Evolutionary conservation across 768 basidiomycete species (phyloP), one percentile per base, ranked within the genome.

Genomic region (Suillus subaureus): DNA sequence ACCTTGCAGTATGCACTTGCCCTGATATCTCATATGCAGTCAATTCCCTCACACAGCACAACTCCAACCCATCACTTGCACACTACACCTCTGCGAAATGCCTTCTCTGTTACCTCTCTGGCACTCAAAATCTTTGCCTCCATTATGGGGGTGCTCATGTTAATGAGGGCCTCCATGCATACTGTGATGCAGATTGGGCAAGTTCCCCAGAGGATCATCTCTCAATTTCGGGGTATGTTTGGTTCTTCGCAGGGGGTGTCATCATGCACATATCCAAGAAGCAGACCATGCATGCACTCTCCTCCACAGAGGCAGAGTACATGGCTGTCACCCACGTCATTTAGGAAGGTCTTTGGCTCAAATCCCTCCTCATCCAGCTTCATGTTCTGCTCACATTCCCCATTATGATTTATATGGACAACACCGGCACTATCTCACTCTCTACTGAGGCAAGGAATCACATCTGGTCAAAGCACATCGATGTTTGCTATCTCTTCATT

Each of bases 231-330:
- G 47, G 47, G 1, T 49, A 49, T 0, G 12, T 23, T 4, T 49
- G 47, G 47, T 49, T 49, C 12, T 49, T 23, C 2, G 12, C 47
- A 0, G n/a, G 39, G 0, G 39, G 39, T 0, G 4, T 61, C 5
- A 39, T 43, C 0, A 18, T 9, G 5, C 39, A 42, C 5, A 6
- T 61, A 2, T 66, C 64, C 0, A 35, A 62, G 16, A 64, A 65
- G 8, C 74, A 77, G 47, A 64, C 66, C 16, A 68, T 69, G 1
- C 54, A 71, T 5, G 55, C 70, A 0, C 39, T 69, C 0, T 77
- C 71, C 0, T 69, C 69, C 0, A 74, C 70, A 4, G 74, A 77
- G 65, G 72, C 72, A 2, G 70, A 77, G 63, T 77, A 74, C 54
- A 70, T 71, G 58, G 63, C 23, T 64, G 16, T 73, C 64, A 68